Conservation (phyloP, 805 yeast species). For the Zygoascus bituminiphila region DNA sequence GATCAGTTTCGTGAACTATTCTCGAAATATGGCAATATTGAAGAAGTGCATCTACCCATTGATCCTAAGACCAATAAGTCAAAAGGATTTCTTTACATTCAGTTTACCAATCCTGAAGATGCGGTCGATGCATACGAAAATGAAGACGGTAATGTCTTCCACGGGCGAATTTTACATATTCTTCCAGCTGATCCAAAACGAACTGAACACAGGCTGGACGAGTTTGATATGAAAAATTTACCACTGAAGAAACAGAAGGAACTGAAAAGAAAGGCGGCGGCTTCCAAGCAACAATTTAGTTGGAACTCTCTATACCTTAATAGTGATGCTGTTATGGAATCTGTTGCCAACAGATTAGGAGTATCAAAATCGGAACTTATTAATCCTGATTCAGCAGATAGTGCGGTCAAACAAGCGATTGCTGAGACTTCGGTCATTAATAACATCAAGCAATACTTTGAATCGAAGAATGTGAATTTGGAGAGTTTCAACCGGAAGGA, state of each 20-base stretch:
- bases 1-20: slow-evolving; percentile 66
- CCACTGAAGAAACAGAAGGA: slow-evolving; percentile 90
- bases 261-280: slow-evolving; percentile 72
- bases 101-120: slow-evolving; percentile 56
- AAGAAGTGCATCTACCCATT: slow-evolving; percentile 86
- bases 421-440: slow-evolving; percentile 96
- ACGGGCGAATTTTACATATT: slow-evolving; percentile 87
- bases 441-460: slow-evolving; percentile 82
- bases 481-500: slow-evolving; percentile 57
- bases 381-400: slow-evolving; percentile 76
- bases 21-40: slow-evolving; percentile 56
- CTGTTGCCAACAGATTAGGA: slow-evolving; percentile 81
- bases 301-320: slow-evolving; percentile 94
- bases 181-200: slow-evolving; percentile 79
- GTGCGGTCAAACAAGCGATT: slow-evolving; percentile 93
- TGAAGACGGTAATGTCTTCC: slow-evolving; percentile 83
- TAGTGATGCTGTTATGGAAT: slow-evolving; percentile 83
- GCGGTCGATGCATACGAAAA: slow-evolving; percentile 69
- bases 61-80: slow-evolving; percentile 86
- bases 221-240: slow-evolving; percentile 80
- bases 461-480: slow-evolving; percentile 75
- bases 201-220: slow-evolving; percentile 67
- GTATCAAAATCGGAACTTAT: slow-evolving; percentile 72
- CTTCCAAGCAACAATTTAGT: slow-evolving; percentile 77
- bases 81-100: slow-evolving; percentile 86